Conservation (phyloP, 1,284 basidiomycete species). For the Malassezia psittaci region DNA sequence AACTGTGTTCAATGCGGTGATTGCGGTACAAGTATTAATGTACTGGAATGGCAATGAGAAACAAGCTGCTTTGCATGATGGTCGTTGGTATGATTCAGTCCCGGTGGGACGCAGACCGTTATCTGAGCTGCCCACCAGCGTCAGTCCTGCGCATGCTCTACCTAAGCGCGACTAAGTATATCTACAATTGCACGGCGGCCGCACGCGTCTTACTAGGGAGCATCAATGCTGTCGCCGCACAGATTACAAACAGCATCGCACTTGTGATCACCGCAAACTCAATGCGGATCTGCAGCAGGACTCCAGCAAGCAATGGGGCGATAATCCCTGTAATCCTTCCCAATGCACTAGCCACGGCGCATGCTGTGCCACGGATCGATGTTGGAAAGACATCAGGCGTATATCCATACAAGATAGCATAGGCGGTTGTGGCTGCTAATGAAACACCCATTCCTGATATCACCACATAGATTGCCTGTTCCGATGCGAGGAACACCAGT, state of each 20-base stretch:
- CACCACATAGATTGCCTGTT: not conserved
- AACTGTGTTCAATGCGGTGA: conserved; percentile 43
- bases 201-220: not conserved
- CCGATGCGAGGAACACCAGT: conserved; percentile 18
- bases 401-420: conserved; percentile 41
- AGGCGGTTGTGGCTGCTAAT: conserved; percentile 34
- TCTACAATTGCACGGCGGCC: not conserved
- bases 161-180: conserved; percentile 13
- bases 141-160: not conserved
- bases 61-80: not conserved
- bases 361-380: conserved; percentile 33
- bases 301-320: conserved; percentile 37
- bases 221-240: conserved; percentile 1
- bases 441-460: conserved; percentile 24
- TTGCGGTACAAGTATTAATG: conserved; percentile 36
- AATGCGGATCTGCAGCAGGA: conserved; percentile 20
- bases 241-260: conserved; percentile 18
- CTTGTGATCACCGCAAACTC: conserved; percentile 23
- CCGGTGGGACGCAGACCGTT: not conserved
- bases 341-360: conserved; percentile 35
- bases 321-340: conserved; percentile 38
- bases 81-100: conserved; percentile 8
- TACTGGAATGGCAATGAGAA: conserved; percentile 36
- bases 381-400: conserved; percentile 42
- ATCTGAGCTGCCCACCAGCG: not conserved